Evolutionary conservation across 2,329 filamentous ascomycete species (phyloP), one percentile per base, ranked within the genome.

Genomic region (Talaromyces rugulosus): DNA sequence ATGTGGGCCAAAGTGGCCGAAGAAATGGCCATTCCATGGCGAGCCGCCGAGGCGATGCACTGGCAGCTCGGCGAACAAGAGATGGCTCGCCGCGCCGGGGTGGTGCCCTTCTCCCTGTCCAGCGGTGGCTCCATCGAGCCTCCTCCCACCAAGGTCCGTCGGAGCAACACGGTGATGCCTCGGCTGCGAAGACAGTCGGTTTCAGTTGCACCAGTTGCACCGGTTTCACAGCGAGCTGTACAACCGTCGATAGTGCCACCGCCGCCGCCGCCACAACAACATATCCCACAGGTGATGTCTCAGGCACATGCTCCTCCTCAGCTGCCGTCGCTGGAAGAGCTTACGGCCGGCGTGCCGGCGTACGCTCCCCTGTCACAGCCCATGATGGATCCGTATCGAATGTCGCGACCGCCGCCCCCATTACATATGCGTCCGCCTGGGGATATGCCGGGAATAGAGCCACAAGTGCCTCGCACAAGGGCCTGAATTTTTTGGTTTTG

Each of bases 1-100:
- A 98, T 98, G 92, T 99, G 94, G 94, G 88, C 91, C 63, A 95
- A 94, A 71, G 90, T 98, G 27, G 92, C 93, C 50, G 92, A 95
- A 74, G 94, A 98, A 77, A 94, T 99, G 88, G 88, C 88, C 33
- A 89, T 97, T 62, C 95, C 94, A 40, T 98, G 94, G 94, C 86
- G 95, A 71, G 92, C 95, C 18, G 94, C 91, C 55, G 94, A 99
- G 78, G 93, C 92, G 4, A 97, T 97, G 93, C 95, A 98, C 77
- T 99, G 95, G 94, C 90, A 96, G 72, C 83, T 99, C 60, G 94
- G 94, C 65, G 92, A 96, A 74, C 82, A 88, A 68, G 95, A 98
- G 70, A 98, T 99, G 92, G 93, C 93, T 55, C 86, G 90, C 64
- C 89, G 94, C 62, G 94, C 94, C 50, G 95, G 95, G 52, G 92